Base-by-base conservation (phyloP, 768 basidiomycete species). In the Lactarius indigo region DNA sequence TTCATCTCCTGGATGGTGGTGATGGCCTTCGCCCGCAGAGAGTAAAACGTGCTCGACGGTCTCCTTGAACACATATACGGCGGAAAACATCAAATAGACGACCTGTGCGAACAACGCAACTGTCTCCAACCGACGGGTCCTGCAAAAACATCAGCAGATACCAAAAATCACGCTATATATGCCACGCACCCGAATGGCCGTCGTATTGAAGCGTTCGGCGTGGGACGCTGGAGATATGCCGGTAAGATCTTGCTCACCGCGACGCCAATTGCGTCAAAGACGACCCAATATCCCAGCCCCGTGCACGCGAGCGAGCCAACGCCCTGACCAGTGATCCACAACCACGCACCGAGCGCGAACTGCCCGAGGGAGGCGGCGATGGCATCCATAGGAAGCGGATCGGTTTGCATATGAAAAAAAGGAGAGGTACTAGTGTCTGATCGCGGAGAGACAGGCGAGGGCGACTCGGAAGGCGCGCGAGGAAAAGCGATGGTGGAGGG, bases 1-100 rank as follows among this genome's bases (percentile, higher is more conserved):
- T 64, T 81, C 83, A 68, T 85, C 83, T 12, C 89, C 87, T 44
- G 85, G 82, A 73, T 89, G 88, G 71, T 91, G 90, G 71, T 91
- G 89, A 65, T 86, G 84, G 56, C 81, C 82, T 64, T 83, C 81
- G 20, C 86, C 90, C 8, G 85, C 84, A 57, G 87, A 87, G 52
- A 98, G 81, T 18, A 99, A 75, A 47, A 97, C 76, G 77, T 96
- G 95, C 77, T 99, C 96, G 5, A 98, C 82, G 0, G 95, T 91
- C 81, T 99, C 97, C 74, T 99, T 98, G 73, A 94, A 95, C 20
- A 98, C 90, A 78, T 98, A 99, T 2, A 98, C 90, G 0, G 93
- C 87, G 0, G 94, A 87, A 74, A 98, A 99, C 80, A 96, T 87
- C 64, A 99, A 81, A 76, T 97, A 98, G 15, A 99, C 91, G 12